Conservation (phyloP, 805 yeast species). For the Candida ascalaphidarum region DNA sequence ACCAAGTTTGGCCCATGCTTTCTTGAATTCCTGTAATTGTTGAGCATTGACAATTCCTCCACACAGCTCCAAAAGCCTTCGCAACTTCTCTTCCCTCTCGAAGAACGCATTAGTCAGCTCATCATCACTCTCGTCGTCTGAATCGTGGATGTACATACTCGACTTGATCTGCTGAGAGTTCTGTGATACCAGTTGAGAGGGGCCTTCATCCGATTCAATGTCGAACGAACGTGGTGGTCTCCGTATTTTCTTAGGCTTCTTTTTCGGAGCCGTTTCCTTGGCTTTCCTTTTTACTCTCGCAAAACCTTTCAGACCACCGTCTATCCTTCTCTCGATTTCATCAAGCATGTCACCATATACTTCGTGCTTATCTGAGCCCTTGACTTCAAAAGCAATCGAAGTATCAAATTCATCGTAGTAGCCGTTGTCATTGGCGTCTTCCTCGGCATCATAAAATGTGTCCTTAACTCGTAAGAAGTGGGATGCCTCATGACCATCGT, state of each 20-base stretch:
- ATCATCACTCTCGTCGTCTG: conserved; percentile 58
- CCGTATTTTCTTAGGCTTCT: conserved; percentile 3
- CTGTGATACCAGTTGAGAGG: too few species aligned
- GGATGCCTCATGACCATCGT: conserved; percentile 29
- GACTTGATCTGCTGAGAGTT: conserved; percentile 33
- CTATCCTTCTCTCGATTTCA: conserved; percentile 25
- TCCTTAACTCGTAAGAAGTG: conserved; percentile 21
- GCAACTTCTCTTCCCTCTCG: conserved; percentile 44
- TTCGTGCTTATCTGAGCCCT: too few species aligned
- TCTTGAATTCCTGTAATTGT: conserved; percentile 6
- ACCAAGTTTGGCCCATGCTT: conserved; percentile 7
- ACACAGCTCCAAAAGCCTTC: conserved; percentile 23
- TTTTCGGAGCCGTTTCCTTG: conserved; percentile 3
- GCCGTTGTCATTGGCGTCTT: conserved; percentile 6
- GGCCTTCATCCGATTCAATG: conserved; percentile 21
- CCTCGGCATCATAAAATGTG: conserved; percentile 6
- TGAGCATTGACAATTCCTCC: conserved; percentile 30
- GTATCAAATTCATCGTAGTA: conserved; percentile 15
- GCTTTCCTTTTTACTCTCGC: conserved; percentile 18
- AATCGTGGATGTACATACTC: conserved; percentile 45
- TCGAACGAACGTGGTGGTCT: conserved; percentile 15
- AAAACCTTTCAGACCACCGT: conserved; percentile 10
- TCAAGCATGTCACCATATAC: conserved; percentile 28
- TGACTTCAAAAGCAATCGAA: conserved; percentile 23
- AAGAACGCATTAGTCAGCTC: conserved; percentile 47